Evolutionary conservation across 441 rosid genomes (phyloP).

Genomic region (Manihot esculenta): DNA sequence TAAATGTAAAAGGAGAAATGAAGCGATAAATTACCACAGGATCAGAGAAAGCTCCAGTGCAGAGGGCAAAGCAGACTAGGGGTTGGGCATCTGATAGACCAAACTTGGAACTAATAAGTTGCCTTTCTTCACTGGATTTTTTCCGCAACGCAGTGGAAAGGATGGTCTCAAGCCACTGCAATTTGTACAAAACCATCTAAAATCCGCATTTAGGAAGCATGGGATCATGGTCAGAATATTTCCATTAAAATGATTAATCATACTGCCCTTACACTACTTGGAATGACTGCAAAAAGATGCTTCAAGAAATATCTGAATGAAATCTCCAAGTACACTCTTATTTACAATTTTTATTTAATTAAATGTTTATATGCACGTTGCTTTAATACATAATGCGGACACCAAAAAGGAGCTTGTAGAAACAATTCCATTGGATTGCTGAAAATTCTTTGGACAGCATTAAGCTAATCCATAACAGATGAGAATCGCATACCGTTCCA

Average conservation of each 20-base stretch:
- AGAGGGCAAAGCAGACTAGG: slow-evolving; percentile 74
- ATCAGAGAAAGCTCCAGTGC: slow-evolving; percentile 82
- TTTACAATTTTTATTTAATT: background rate
- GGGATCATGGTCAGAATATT: background rate
- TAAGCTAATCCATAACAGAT: background rate
- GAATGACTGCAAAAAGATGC: background rate
- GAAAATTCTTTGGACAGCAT: background rate
- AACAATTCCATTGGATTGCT: background rate
- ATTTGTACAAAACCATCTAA: slow-evolving; percentile 19
- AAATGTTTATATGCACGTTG: background rate
- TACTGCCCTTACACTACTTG: background rate
- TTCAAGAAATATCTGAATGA: background rate
- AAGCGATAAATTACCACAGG: slow-evolving; percentile 58
- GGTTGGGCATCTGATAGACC: slow-evolving; percentile 56
- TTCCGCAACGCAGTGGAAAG: slow-evolving; percentile 73
- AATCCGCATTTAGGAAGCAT: slow-evolving; percentile 11
- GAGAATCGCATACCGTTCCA: slow-evolving; percentile 57
- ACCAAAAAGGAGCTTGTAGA: slow-evolving; percentile 5
- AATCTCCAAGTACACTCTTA: background rate
- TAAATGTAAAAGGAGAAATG: background rate
- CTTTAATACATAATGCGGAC: background rate
- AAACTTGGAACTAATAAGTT: slow-evolving; percentile 48
- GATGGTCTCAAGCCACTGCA: slow-evolving; percentile 84
- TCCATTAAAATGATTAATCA: background rate
- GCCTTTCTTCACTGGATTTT: slow-evolving; percentile 67